Conservation (phyloP, 1,284 basidiomycete species). For the Anthracocystis setariae region DNA sequence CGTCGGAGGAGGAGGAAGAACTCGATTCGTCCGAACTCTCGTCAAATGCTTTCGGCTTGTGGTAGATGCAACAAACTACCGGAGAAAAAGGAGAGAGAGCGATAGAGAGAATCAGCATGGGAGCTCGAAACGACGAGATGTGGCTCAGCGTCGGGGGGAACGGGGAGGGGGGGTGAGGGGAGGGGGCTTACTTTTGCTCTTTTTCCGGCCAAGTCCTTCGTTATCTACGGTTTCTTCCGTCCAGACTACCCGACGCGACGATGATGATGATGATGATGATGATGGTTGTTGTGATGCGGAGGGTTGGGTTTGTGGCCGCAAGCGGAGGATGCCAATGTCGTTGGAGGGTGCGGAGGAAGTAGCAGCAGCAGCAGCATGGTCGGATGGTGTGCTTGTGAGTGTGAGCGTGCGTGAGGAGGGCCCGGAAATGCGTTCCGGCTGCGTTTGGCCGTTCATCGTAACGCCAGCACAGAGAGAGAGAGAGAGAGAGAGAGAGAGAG, state of each 20-base stretch:
- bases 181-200: slow-evolving; percentile 58
- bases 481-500: background rate
- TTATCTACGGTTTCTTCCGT: slow-evolving; percentile 62
- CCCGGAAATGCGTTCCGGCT: slow-evolving; percentile 2
- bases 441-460: slow-evolving; percentile 1
- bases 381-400: background rate
- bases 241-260: slow-evolving; percentile 56
- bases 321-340: slow-evolving; percentile 19
- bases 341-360: background rate
- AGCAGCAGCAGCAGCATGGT: slow-evolving; percentile 16
- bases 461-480: too few relatives aligned
- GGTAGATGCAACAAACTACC: slow-evolving; percentile 67
- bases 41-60: slow-evolving; percentile 63
- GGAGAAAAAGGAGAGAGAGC: too few relatives aligned
- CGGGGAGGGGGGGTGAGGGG: background rate
- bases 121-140: background rate
- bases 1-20: slow-evolving; percentile 8
- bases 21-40: slow-evolving; percentile 52
- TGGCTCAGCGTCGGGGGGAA: background rate
- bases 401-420: slow-evolving; percentile 22
- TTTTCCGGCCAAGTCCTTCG: slow-evolving; percentile 60
- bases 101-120: background rate
- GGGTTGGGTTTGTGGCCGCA: slow-evolving; percentile 13
- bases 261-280: background rate
- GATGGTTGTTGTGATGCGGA: background rate